Evolutionary conservation across 257 asterid species (phyloP).

Genomic region (Salvia miltiorrhiza): DNA sequence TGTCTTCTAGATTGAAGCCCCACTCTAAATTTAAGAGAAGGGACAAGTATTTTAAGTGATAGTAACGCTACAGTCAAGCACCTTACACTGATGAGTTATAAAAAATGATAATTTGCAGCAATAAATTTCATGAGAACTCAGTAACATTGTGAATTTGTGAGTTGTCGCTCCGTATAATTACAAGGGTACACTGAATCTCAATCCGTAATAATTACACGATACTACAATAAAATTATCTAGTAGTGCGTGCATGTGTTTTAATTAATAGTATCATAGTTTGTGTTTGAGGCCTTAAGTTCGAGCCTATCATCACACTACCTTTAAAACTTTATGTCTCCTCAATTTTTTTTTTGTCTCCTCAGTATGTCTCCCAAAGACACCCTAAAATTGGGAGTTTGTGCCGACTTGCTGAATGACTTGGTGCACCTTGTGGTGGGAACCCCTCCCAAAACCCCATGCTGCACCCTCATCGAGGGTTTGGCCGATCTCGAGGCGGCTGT

Average conservation of each 20-base stretch:
- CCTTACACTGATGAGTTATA: background rate
- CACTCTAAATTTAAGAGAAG: background rate
- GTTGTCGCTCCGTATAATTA: too few species aligned
- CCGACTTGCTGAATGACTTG: conserved; percentile 30
- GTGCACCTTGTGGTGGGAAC: conserved; percentile 31
- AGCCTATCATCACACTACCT: too few species aligned
- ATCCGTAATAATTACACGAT: too few species aligned
- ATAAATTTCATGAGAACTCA: background rate
- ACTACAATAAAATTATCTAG: too few species aligned
- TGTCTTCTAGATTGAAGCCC: background rate
- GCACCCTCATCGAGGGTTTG: conserved; percentile 30
- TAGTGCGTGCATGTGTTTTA: too few species aligned
- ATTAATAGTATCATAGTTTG: too few species aligned
- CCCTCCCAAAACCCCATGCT: conserved; percentile 38
- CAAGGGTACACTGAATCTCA: too few species aligned
- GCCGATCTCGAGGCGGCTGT: conserved; percentile 37
- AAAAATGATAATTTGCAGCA: background rate
- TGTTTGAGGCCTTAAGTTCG: background rate
- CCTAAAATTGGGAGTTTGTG: conserved; percentile 35
- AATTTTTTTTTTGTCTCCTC: too few species aligned
- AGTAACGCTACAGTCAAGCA: background rate
- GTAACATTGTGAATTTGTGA: too few species aligned
- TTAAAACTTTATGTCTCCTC: too few species aligned
- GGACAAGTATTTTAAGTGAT: background rate
- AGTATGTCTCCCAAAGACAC: conserved; percentile 34